Evolutionary conservation across 1,284 basidiomycete species (phyloP), one percentile per base, ranked within the genome.

Genomic region (Kalmanozyma brasiliensis): DNA sequence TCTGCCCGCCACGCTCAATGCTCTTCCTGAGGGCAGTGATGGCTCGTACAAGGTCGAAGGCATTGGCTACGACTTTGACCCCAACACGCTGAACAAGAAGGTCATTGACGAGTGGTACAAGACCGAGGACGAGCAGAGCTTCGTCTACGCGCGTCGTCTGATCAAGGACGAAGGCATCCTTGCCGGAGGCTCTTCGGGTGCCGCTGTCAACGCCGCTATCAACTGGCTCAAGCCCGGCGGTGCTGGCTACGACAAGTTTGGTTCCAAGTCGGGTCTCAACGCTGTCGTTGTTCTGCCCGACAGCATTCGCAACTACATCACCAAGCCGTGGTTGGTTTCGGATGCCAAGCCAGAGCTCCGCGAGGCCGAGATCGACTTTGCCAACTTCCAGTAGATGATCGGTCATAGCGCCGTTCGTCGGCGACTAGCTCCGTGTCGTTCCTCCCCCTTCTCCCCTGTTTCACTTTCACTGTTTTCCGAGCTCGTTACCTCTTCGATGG

Each of bases 261-360:
- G 91, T 0, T 83, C 87, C 57, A 88, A 89, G 14, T 85, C 87
- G 49, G 90, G 89, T 8, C 86, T 87, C 80, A 98, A 98, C 78
- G 93, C 96, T 6, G 91, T 98, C 0, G 86, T 98, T 4, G 78
- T 98, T 35, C 84, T 96, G 37, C 89, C 95, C 23, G 95, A 98
- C 80, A 92, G 92, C 3, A 89, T 97, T 56, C 87, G 94, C 62
- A 98, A 98, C 83, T 98, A 98, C 83, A 95, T 98, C 88, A 92
- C 91, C 84, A 96, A 95, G 81, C 74, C 76, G 13, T 83, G 82
- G 82, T 73, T 83, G 36, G 45, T 77, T 19, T 73, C 72, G 33
- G 73, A 67, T 34, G 64, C 59, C 52, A 61, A 65, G 51, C 55
- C 51, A 19, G 69, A 72, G 52, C 47, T 47, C 44, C 63, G 58